Conservation (phyloP, 306 rosid species). For the Medicago lupulina region DNA sequence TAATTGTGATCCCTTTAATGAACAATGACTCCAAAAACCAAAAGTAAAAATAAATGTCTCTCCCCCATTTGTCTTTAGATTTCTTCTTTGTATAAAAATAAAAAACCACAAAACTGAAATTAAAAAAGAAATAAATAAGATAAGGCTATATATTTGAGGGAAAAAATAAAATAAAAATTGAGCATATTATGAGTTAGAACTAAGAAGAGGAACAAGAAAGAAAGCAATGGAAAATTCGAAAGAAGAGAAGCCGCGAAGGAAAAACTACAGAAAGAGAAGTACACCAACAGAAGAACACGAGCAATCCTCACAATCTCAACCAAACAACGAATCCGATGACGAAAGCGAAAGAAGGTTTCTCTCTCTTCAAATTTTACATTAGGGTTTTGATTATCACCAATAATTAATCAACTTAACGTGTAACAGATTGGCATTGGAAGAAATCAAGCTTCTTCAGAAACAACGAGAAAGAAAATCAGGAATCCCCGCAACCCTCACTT, state of each 20-base stretch:
- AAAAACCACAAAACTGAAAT: no score
- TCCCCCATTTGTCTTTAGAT: no score
- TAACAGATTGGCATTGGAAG: constrained; percentile 83
- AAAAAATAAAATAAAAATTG: no score
- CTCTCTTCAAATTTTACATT: not conserved
- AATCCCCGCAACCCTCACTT: constrained; percentile 62
- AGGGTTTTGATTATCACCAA: constrained; percentile 25
- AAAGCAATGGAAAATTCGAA: constrained; percentile 45
- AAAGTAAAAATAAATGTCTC: no score
- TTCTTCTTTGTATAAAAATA: no score
- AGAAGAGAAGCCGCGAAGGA: constrained; percentile 48
- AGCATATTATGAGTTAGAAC: not conserved
- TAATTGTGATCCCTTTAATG: no score
- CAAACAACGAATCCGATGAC: constrained; percentile 56
- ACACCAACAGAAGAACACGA: constrained; percentile 46
- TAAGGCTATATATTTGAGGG: no score
- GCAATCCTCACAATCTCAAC: constrained; percentile 24
- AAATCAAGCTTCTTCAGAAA: constrained; percentile 88
- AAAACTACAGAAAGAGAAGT: constrained; percentile 70
- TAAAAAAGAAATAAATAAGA: no score
- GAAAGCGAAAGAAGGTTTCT: constrained; percentile 76
- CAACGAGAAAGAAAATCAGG: constrained; percentile 93
- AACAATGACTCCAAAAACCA: no score
- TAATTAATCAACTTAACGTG: not conserved
- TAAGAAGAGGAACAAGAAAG: not conserved